Percentiles rank a stretch among this genome's conserved stretches.
Conservation (phyloP, 257 asterid species). For the Solanum bukasovii region DNA sequence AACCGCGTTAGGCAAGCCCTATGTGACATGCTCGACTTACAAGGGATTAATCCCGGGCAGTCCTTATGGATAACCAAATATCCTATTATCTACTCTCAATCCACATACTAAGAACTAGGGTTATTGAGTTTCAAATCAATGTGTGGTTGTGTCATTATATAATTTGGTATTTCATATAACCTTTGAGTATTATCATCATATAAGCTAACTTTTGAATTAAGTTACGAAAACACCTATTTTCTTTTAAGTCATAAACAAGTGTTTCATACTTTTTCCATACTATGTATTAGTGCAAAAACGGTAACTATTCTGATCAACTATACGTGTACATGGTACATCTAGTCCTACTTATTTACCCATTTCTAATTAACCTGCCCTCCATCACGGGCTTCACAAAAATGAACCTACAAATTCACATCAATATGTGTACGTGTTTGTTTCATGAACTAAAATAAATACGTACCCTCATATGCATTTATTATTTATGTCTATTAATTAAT, state of each 20-base stretch:
- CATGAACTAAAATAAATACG: not conserved
- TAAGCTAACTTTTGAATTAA: not conserved
- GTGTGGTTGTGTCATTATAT: not conserved
- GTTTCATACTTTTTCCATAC: not conserved
- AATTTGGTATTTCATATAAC: not conserved
- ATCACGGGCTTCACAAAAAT: not conserved
- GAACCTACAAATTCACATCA: not conserved
- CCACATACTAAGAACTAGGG: not conserved
- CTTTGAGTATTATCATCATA: not conserved
- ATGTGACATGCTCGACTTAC: no score
- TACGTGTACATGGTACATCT: not conserved
- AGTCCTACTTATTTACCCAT: not conserved
- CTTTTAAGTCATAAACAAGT: not conserved
- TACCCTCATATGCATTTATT: not conserved
- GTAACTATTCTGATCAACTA: not conserved
- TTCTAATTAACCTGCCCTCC: not conserved
- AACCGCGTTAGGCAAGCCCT: no score
- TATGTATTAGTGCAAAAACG: not conserved
- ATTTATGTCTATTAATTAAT: not conserved
- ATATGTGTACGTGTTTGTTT: not conserved
- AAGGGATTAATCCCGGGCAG: no score
- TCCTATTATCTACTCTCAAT: not conserved
- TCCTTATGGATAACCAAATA: no score
- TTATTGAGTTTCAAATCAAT: not conserved
- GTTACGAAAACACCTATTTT: not conserved